Percentiles rank a stretch among this genome's conserved stretches.
Conservation (phyloP, 192 early-diverging fungal species). For the Entomortierella lignicola region DNA sequence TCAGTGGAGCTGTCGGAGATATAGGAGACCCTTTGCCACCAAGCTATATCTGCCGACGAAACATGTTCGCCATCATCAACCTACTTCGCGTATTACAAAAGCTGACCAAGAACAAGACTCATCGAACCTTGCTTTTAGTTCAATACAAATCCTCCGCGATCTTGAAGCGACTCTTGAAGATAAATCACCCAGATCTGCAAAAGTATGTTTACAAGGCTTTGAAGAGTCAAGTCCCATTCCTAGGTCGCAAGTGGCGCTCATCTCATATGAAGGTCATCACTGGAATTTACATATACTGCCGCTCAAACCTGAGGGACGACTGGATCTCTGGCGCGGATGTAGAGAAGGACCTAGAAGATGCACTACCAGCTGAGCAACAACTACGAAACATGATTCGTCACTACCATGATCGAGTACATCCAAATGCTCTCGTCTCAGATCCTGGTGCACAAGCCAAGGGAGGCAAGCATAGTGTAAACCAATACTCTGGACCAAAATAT, state of each 20-base stretch:
- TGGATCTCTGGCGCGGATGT: constrained; percentile 74
- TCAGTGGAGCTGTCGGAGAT: constrained; percentile 22
- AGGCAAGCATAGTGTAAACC: constrained; percentile 5
- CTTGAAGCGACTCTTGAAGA: constrained; percentile 80
- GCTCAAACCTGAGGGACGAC: constrained; percentile 74
- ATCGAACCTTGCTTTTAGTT: constrained; percentile 80
- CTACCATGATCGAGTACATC: constrained; percentile 68
- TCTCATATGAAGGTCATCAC: constrained; percentile 90
- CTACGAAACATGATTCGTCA: constrained; percentile 69
- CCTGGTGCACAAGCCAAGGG: constrained; percentile 18
- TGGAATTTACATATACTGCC: constrained; percentile 73
- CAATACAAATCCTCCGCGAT: constrained; percentile 88
- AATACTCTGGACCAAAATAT: constrained; percentile 43
- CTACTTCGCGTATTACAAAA: constrained; percentile 83
- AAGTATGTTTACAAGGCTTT: constrained; percentile 83
- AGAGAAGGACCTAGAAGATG: constrained; percentile 79
- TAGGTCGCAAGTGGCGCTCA: constrained; percentile 85
- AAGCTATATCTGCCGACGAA: constrained; percentile 61
- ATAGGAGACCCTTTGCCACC: constrained; percentile 42
- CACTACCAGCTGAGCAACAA: constrained; percentile 74
- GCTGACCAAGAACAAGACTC: constrained; percentile 81
- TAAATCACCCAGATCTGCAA: constrained; percentile 72
- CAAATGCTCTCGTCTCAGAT: constrained; percentile 45
- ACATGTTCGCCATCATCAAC: constrained; percentile 78
- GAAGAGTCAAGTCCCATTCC: constrained; percentile 81